Evolutionary conservation across 2,329 filamentous ascomycete genomes (phyloP).

Genomic region (Colletotrichum sansevieriae): DNA sequence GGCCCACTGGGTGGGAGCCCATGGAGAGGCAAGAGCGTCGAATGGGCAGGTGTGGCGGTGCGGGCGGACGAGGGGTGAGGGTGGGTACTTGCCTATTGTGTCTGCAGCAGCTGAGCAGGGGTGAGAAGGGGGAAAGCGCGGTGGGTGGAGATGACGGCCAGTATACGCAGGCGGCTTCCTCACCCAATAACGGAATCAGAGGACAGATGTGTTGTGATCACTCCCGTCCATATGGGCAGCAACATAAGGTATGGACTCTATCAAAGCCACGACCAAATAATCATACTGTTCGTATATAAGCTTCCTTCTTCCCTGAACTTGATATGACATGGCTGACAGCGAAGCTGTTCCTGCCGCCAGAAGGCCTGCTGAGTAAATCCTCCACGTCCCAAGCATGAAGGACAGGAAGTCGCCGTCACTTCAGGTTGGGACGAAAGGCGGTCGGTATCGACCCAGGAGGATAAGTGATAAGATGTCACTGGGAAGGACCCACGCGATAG

Average conservation of each 20-base stretch:
- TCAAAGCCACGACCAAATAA: slow-evolving; percentile 12
- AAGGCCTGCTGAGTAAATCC: neutral
- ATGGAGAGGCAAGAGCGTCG: slow-evolving; percentile 31
- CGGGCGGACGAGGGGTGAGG: slow-evolving; percentile 20
- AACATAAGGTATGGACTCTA: neutral
- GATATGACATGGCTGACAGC: slow-evolving; percentile 10
- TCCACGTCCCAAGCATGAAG: neutral
- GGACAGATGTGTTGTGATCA: slow-evolving; percentile 29
- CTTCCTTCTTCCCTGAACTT: neutral
- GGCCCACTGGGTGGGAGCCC: slow-evolving; percentile 35
- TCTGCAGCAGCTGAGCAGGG: slow-evolving; percentile 35
- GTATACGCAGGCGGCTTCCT: slow-evolving; percentile 6
- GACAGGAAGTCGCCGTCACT: slow-evolving; percentile 2
- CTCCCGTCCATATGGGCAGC: neutral
- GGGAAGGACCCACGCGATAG: slow-evolving; percentile 34
- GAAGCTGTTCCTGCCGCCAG: slow-evolving; percentile 4
- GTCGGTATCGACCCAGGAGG: slow-evolving; percentile 14
- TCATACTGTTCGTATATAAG: too few relatives aligned
- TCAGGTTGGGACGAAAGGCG: slow-evolving; percentile 26
- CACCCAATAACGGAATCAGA: slow-evolving; percentile 33
- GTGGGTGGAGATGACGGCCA: slow-evolving; percentile 27
- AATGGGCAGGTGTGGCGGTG: slow-evolving; percentile 38
- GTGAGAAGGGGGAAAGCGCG: slow-evolving; percentile 19
- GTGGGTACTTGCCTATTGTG: slow-evolving; percentile 41
- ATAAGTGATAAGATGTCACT: slow-evolving; percentile 21